Conservation (phyloP, 164 flowering plant genomes). For the Stephania cephalantha region DNA sequence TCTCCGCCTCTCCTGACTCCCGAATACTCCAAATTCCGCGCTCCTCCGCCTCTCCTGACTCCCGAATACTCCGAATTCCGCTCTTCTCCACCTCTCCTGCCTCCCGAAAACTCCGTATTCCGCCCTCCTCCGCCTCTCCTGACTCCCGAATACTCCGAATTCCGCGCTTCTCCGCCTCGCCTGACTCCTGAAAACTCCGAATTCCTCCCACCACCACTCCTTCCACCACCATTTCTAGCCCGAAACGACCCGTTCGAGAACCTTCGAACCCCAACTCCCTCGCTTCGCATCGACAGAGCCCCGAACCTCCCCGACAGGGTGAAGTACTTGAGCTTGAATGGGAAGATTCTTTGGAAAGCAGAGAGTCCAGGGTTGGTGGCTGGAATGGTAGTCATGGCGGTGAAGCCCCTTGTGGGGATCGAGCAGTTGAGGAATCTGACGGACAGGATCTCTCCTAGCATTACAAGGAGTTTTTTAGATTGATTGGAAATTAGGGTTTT, state of each 20-base stretch:
- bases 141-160: too few relatives aligned
- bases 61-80: too few relatives aligned
- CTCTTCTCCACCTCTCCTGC: too few relatives aligned
- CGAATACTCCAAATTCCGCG: background rate
- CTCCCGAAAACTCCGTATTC: too few relatives aligned
- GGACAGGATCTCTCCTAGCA: conserved; percentile 42
- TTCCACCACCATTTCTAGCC: conserved; percentile 23
- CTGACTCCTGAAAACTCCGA: conserved; percentile 7
- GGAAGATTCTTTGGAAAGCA: conserved; percentile 35
- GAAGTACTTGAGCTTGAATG: conserved; percentile 33
- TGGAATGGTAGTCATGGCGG: conserved; percentile 23
- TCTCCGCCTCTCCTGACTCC: too few relatives aligned
- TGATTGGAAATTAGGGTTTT: background rate
- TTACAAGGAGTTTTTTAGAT: conserved; percentile 8
- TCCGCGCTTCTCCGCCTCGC: too few relatives aligned
- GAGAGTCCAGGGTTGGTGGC: conserved; percentile 15
- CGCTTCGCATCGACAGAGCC: background rate
- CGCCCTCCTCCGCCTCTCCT: conserved; percentile 21
- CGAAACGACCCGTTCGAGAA: conserved; percentile 40
- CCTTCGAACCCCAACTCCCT: background rate
- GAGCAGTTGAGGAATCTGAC: conserved; percentile 31
- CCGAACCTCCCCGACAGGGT: conserved; percentile 5
- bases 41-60: conserved; percentile 18
- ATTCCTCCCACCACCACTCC: conserved; percentile 14
- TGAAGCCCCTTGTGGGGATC: conserved; percentile 17